Conservation (phyloP, 176 grass and related monocot genomes). For the Triticum urartu region DNA sequence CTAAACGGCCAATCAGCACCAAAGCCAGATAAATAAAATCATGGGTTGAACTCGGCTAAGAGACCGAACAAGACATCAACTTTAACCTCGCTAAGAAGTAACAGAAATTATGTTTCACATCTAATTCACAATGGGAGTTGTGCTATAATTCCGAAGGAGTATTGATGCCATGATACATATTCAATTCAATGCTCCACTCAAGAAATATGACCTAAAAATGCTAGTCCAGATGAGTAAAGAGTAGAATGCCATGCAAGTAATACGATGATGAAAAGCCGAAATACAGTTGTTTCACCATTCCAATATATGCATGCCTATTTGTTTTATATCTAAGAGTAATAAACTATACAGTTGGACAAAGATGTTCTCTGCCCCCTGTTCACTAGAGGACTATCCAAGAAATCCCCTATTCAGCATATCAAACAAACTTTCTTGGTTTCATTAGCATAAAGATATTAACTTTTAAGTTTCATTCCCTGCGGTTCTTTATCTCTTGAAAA, state of each 20-base stretch:
- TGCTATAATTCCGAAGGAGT: background rate
- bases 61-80: background rate
- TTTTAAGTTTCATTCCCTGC: too few relatives aligned
- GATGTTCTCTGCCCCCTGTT: background rate
- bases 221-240: too few relatives aligned
- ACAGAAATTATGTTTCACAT: background rate
- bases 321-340: too few relatives aligned
- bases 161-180: background rate
- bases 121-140: background rate
- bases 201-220: too few relatives aligned
- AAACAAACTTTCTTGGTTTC: background rate
- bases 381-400: background rate
- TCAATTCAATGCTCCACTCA: too few relatives aligned
- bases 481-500: too few relatives aligned
- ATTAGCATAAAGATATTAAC: too few relatives aligned
- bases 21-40: background rate
- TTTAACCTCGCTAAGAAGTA: background rate
- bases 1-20: conserved; percentile 6
- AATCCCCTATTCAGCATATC: too few relatives aligned
- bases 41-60: background rate
- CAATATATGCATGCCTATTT: too few relatives aligned
- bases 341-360: background rate
- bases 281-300: too few relatives aligned
- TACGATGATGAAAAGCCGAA: too few relatives aligned
- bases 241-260: too few relatives aligned